These are phyloP conservation scores for Globisporangium takayamanum DNA, from an alignment of 352 stramenopile species.

Conservation along the genomic window DNA sequence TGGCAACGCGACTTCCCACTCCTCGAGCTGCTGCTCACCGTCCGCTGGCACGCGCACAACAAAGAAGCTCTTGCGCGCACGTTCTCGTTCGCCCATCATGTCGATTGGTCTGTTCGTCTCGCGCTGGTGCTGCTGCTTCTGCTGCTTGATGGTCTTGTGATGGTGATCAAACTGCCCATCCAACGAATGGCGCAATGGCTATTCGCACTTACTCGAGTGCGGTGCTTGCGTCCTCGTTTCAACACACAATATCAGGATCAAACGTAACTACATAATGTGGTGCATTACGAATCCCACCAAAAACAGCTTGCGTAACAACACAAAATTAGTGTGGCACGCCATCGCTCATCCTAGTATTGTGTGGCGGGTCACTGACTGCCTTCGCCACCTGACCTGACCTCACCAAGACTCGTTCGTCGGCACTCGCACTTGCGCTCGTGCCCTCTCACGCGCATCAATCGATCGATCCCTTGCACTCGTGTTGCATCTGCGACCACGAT, in stretches of 20 bases:
- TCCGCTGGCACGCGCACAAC: conserved; percentile 67
- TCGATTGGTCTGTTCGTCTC: background rate
- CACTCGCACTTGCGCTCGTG: background rate
- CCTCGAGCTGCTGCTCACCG: conserved; percentile 45
- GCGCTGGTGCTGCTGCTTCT: background rate
- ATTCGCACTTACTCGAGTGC: background rate
- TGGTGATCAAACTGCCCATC: background rate
- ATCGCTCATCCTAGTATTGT: no score
- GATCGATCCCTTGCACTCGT: no score
- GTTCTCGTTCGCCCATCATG: conserved; percentile 56
- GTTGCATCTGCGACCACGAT: no score
- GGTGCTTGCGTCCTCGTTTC: background rate
- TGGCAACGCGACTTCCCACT: conserved; percentile 65
- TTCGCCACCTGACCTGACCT: no score
- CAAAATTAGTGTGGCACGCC: no score
- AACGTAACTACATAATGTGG: background rate
- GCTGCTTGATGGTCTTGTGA: background rate
- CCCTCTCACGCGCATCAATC: background rate
- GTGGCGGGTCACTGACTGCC: no score
- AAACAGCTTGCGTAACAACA: no score
- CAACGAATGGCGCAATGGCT: background rate
- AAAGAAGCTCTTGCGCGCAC: conserved; percentile 51
- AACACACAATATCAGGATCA: background rate
- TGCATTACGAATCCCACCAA: background rate
- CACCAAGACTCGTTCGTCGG: no score